These are phyloP conservation scores for Chrysoporthe deuterocubensis DNA, from an alignment of 2,329 filamentous ascomycete genomes.

Conservation along the genomic window DNA sequence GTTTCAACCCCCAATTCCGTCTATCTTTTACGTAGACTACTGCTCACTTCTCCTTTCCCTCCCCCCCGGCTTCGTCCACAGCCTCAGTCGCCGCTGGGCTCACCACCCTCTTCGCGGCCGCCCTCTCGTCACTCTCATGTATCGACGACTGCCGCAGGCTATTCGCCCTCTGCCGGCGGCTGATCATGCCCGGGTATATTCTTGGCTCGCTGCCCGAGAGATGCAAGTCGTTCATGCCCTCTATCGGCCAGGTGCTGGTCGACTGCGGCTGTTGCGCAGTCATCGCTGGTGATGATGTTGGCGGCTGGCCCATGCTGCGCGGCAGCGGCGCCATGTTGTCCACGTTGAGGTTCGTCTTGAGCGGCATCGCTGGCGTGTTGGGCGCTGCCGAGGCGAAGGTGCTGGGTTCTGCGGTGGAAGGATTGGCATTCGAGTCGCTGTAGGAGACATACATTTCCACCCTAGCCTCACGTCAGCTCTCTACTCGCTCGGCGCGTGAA, in stretches of 20 bases:
- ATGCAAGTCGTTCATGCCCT: constrained; percentile 49
- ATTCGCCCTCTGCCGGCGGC: constrained; percentile 51
- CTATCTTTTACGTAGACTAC: neutral
- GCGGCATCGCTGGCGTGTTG: constrained; percentile 33
- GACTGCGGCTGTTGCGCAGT: constrained; percentile 5
- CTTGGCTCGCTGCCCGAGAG: constrained; percentile 66
- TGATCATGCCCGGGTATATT: constrained; percentile 74
- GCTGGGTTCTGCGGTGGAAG: constrained; percentile 9
- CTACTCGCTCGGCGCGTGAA: neutral
- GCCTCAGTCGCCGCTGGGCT: neutral
- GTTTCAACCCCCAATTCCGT: neutral
- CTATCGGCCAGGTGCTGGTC: constrained; percentile 30
- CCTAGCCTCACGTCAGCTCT: constrained; percentile 35
- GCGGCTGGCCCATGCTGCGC: constrained; percentile 15
- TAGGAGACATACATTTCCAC: constrained; percentile 49
- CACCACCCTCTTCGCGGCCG: neutral
- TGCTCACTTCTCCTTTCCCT: neutral
- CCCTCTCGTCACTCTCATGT: constrained; percentile 42
- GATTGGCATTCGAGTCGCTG: constrained; percentile 30
- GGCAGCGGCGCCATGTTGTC: constrained; percentile 20
- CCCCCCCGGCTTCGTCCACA: neutral
- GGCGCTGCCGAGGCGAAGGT: constrained; percentile 19
- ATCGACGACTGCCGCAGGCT: constrained; percentile 46
- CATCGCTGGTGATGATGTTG: constrained; percentile 23
- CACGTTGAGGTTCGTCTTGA: constrained; percentile 29